Evolutionary conservation across 2,329 filamentous ascomycete genomes (phyloP).

Genomic region (Alternaria rosae): DNA sequence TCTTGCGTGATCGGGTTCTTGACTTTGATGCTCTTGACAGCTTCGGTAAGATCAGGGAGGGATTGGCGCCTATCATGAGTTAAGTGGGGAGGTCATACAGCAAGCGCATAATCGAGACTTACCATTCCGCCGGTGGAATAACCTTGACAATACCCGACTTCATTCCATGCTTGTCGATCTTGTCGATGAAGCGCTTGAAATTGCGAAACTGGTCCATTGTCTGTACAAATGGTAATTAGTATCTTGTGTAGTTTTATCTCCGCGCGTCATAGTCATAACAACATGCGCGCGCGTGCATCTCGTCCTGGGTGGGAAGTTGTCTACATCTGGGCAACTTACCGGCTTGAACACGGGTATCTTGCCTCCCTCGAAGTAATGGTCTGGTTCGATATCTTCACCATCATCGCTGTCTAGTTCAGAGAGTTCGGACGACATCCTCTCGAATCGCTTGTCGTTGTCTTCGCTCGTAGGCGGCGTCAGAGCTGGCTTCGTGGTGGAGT

Average conservation of each 20-base stretch:
- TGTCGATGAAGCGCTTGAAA: slow-evolving; percentile 90
- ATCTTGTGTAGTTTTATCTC: neutral
- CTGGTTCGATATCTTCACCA: slow-evolving; percentile 76
- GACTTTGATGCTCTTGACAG: slow-evolving; percentile 89
- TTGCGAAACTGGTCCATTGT: slow-evolving; percentile 94
- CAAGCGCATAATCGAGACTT: slow-evolving; percentile 46
- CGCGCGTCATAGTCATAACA: neutral
- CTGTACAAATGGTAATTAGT: slow-evolving; percentile 46
- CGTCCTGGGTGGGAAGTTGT: neutral
- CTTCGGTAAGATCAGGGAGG: slow-evolving; percentile 79
- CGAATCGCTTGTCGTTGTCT: slow-evolving; percentile 57
- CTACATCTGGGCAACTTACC: slow-evolving; percentile 55
- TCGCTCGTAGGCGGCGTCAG: slow-evolving; percentile 62
- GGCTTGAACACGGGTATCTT: slow-evolving; percentile 94
- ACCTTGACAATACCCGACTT: slow-evolving; percentile 97
- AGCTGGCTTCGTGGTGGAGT: slow-evolving; percentile 47
- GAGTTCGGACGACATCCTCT: slow-evolving; percentile 56
- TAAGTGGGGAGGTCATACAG: slow-evolving; percentile 17
- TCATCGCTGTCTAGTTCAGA: slow-evolving; percentile 58
- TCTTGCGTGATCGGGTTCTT: slow-evolving; percentile 98
- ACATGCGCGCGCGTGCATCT: slow-evolving; percentile 6
- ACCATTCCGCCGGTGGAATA: slow-evolving; percentile 93
- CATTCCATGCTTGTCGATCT: slow-evolving; percentile 95
- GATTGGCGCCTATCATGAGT: slow-evolving; percentile 65
- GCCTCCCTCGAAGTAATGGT: slow-evolving; percentile 83